These are phyloP conservation scores for Aspergillus fructus DNA, from an alignment of 2,329 filamentous ascomycete species.

Conservation along the genomic window DNA sequence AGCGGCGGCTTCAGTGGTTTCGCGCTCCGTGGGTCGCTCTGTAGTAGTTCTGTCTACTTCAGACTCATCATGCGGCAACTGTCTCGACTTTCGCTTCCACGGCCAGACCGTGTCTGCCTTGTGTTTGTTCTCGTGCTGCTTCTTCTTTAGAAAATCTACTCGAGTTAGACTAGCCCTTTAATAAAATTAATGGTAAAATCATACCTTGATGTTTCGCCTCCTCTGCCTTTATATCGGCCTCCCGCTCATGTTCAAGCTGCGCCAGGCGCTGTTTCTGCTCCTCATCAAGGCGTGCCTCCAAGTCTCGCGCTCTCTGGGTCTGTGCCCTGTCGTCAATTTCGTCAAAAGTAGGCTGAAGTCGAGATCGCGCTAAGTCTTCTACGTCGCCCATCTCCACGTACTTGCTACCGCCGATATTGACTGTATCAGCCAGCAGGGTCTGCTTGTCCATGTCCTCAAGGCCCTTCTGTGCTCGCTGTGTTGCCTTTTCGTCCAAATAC, in stretches of 20 bases:
- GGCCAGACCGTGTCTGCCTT: slow-evolving; percentile 27
- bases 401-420: slow-evolving; percentile 76
- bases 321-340: slow-evolving; percentile 80
- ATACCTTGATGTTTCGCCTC: slow-evolving; percentile 31
- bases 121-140: slow-evolving; percentile 16
- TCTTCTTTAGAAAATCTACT: slow-evolving; percentile 20
- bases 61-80: slow-evolving; percentile 15
- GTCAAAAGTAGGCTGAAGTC: slow-evolving; percentile 79
- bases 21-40: neutral
- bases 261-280: slow-evolving; percentile 64
- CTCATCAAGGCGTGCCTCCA: slow-evolving; percentile 62
- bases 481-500: slow-evolving; percentile 77
- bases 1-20: neutral
- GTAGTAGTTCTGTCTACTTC: slow-evolving; percentile 7
- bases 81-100: slow-evolving; percentile 30
- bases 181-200: neutral
- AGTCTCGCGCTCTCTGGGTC: slow-evolving; percentile 65
- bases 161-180: neutral
- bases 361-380: slow-evolving; percentile 72
- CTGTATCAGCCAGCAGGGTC: slow-evolving; percentile 53
- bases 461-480: slow-evolving; percentile 64
- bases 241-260: slow-evolving; percentile 40
- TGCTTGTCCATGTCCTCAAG: slow-evolving; percentile 62
- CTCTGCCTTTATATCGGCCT: slow-evolving; percentile 35
- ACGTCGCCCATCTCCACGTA: slow-evolving; percentile 77